A percentile compares a stretch with the other conserved stretches of the same genome.
These are phyloP conservation scores for Collybia sp. DNA, from an alignment of 768 basidiomycete genomes.

Conservation along the genomic window DNA sequence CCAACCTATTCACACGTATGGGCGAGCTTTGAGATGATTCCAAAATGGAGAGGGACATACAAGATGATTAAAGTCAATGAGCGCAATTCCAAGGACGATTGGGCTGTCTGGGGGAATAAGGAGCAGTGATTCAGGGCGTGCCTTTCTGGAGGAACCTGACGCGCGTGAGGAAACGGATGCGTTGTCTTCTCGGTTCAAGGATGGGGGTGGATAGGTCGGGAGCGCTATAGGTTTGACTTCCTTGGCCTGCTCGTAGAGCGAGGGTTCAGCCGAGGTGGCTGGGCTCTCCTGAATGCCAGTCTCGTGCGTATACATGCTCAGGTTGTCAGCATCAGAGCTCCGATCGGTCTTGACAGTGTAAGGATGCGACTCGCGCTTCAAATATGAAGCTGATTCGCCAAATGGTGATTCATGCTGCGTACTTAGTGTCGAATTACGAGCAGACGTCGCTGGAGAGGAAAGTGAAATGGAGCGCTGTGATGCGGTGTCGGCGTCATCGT, in stretches of 20 bases:
- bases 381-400: slow-evolving; percentile 19
- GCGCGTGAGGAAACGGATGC: slow-evolving; percentile 60
- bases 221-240: slow-evolving; percentile 22
- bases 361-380: slow-evolving; percentile 37
- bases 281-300: slow-evolving; percentile 40
- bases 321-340: slow-evolving; percentile 48
- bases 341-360: slow-evolving; percentile 52
- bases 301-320: slow-evolving; percentile 43
- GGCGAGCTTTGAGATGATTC: slow-evolving; percentile 8
- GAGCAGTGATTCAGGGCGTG: slow-evolving; percentile 75
- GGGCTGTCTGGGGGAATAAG: slow-evolving; percentile 55
- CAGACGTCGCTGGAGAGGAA: slow-evolving; percentile 58
- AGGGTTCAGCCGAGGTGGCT: slow-evolving; percentile 46
- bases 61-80: slow-evolving; percentile 95
- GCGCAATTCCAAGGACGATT: slow-evolving; percentile 78
- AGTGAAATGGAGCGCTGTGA: slow-evolving; percentile 77
- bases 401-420: slow-evolving; percentile 10
- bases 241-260: slow-evolving; percentile 36
- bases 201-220: slow-evolving; percentile 59
- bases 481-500: slow-evolving; percentile 69
- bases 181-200: slow-evolving; percentile 37
- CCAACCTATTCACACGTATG: slow-evolving; percentile 59
- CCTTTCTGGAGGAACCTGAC: slow-evolving; percentile 63
- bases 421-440: slow-evolving; percentile 30
- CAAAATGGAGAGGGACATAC: slow-evolving; percentile 37